Percentiles rank a stretch among this genome's conserved stretches.
Conservation (phyloP, 2,329 filamentous ascomycete species). For the Penicillium sumatraense region DNA sequence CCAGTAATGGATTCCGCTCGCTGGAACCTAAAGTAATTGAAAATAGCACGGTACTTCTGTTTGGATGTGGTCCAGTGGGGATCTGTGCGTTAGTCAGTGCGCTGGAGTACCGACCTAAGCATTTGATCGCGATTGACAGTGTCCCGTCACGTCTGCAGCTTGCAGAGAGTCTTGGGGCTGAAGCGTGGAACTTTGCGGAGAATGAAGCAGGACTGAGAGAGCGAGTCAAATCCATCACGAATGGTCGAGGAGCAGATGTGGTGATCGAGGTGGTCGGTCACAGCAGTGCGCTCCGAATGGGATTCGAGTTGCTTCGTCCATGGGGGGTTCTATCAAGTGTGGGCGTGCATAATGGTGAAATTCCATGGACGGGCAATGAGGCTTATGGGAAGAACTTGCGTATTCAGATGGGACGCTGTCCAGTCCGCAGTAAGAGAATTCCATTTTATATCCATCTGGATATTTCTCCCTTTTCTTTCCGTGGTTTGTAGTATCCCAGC, state of each 20-base stretch:
- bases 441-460: no score
- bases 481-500: background rate
- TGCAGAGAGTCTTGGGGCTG: slow-evolving; percentile 74
- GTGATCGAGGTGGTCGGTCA: slow-evolving; percentile 78
- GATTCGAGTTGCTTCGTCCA: slow-evolving; percentile 72
- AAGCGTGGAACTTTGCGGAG: slow-evolving; percentile 75
- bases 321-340: slow-evolving; percentile 75
- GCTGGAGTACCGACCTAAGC: slow-evolving; percentile 70
- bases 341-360: slow-evolving; percentile 73
- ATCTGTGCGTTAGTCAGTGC: slow-evolving; percentile 81
- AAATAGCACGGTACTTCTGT: slow-evolving; percentile 62
- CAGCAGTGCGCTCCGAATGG: slow-evolving; percentile 68
- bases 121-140: slow-evolving; percentile 78
- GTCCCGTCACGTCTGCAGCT: slow-evolving; percentile 73
- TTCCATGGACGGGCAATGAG: slow-evolving; percentile 68
- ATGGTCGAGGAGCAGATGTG: slow-evolving; percentile 80
- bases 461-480: no score
- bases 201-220: slow-evolving; percentile 62
- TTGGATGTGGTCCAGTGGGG: slow-evolving; percentile 83
- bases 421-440: slow-evolving; percentile 54
- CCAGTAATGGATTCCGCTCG: slow-evolving; percentile 71
- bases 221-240: slow-evolving; percentile 70
- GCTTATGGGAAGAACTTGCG: slow-evolving; percentile 70
- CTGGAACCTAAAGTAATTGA: slow-evolving; percentile 54
- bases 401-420: slow-evolving; percentile 75